Base-by-base conservation (phyloP, 345 rosid species). In the Kandelia obovata region DNA sequence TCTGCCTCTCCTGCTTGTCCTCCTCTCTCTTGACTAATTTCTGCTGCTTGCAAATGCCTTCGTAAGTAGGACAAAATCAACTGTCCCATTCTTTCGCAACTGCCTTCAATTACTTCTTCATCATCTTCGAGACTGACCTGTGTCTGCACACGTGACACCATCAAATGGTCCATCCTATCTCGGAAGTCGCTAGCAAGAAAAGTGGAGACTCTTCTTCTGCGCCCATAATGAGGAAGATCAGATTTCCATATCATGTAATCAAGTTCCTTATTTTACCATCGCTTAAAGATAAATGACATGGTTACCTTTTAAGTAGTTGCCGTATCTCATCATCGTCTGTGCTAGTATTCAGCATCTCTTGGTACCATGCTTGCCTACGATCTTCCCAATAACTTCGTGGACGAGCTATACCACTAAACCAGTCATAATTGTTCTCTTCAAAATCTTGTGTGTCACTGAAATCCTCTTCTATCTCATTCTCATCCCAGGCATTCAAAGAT, bases 341-440 rank as follows among this genome's bases (percentile, higher is more conserved):
- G 67, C 70, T 76, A 67, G 73, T 37, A 71, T 49, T 82, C 53
- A 88, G 88, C 76, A 86, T 84, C 71, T 95, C 87, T 32, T 79
- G 74, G 71, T 95, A 95, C 88, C 99, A 84, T 32, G 82, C 80
- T 74, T 81, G 79, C 75, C 97, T 81, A 6, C 71, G 77, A 60
- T 78, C 82, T 79, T 95, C 99, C 99, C 99, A 95, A 61, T 85
- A 87, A 75, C 99, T 91, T 52, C 88, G 82, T 6, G 99, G 99
- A 56, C 96, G 83, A 16, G 92, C 72, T 68, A 95, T 86, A n/a
- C 85, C 91, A 3, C 82, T 75, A 64, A 86, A 68, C 97, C 97
- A 92, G 52, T 91, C 89, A 69, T 81, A 73, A 28, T 56, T 74
- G 43, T 70, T 61, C 23, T 77, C 80, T 19, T 23, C 74, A 62